Evolutionary conservation across 2,329 filamentous ascomycete species (phyloP), one percentile per base, ranked within the genome.

Genomic region (Iodosphaeria phyllophila): DNA sequence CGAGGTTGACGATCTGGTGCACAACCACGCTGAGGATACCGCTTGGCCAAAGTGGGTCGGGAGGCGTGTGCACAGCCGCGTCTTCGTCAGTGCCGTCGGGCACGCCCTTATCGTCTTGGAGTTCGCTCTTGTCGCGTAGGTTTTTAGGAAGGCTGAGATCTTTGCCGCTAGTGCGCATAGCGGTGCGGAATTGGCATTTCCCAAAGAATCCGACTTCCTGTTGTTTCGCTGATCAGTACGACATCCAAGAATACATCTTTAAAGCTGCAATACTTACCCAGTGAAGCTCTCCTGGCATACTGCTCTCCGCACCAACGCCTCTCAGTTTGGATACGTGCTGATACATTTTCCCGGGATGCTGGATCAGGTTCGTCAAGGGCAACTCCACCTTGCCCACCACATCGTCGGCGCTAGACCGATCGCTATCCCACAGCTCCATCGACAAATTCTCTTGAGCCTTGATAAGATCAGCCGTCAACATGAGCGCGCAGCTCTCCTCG

Each of bases 351-450:
- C 84, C 80, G 0, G 86, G 83, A 42, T 93, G 78, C 41, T 92
- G 77, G 30, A 95, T 91, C 54, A 98, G 74, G 45, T 93, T 83
- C 39, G 92, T 83, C 44, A 98, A 82, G 18, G 80, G 86, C 3
- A 95, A 55, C 43, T 95, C 84, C 11, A 95, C 70, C 48, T 93
- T 93, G 27, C 89, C 89, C 9, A 93, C 83, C 22, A 93, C 77
- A 39, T 95, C 89, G 42, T 95, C 89, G 1, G 86, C 80, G 7
- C 80, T 89, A 20, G 78, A 80, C 22, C 84, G 67, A 46, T 95
- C 89, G 25, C 80, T 92, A 48, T 95, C 89, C 89, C 89, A 95
- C 1, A 95, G 65, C 45, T 95, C 86, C 34, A 95, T 73, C 7
- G 82, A 86, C 4, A 95, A 61, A 42, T 89, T 82, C 51, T 98